Base-by-base conservation (phyloP, 2,329 filamentous ascomycete species). In the Tolypocladium nubicola region DNA sequence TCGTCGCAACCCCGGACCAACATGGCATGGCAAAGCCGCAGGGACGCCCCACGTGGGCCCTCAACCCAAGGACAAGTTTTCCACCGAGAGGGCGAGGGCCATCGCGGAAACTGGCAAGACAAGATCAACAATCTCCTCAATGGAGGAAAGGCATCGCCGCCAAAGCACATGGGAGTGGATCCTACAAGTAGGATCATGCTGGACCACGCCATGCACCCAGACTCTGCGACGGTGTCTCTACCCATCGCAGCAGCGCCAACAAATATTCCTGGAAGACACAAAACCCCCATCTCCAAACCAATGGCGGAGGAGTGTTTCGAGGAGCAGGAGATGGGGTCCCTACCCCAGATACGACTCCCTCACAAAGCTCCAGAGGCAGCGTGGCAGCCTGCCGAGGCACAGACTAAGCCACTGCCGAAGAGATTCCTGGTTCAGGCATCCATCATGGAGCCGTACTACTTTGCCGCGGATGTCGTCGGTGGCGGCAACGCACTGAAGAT, bases 261-360 rank as follows among this genome's bases (percentile, higher is more conserved):
- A 57, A 56, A 59, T 66, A 56, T 63, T 6, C 74, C 66, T 21
- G 68, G 70, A 35, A 75, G 75, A 52, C 71, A 75, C 56, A 73
- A 74, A 53, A 76, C 77, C 37, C 68, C 79, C 23, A 77, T 77
- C 19, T 84, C 84, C 4, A 88, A 86, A 66, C 83, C 84, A 53
- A 87, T 90, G 73, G 87, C 88, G 7, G 88, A 90, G 61, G 86
- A 89, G 60, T 89, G 89, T 62, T 92, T 92, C 62, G 88, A 90
- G 66, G 87, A 90, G 66, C 87, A 89, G 65, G 87, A 91, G 68
- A 88, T 88, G 76, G 88, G 88, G 4, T 91, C 88, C 9, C 72
- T 90, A n/a, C 88, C 88, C 0, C 78, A 81, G 26, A 83, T 91
- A 30, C 81, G 80, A 56, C 73, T 91, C n/a, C 88, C 88, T 9